These are phyloP conservation scores for Rhodotorula sphaerocarpa DNA, from an alignment of 768 basidiomycete genomes.

Conservation along the genomic window DNA sequence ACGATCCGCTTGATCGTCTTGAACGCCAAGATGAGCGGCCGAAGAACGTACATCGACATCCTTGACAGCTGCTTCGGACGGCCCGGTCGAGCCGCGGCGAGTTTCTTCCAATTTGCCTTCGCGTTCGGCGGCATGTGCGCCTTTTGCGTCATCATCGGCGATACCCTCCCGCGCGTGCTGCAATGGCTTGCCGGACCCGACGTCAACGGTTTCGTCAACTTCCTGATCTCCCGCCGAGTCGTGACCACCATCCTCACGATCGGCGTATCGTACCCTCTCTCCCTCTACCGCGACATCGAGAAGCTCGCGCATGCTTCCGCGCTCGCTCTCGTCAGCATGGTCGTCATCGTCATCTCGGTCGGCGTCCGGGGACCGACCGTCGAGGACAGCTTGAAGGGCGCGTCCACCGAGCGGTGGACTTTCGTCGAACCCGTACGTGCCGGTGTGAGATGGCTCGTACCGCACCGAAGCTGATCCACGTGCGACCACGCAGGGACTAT, in stretches of 20 bases:
- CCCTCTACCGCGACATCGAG: conserved; percentile 92
- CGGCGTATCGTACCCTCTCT: conserved; percentile 86
- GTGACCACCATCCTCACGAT: conserved; percentile 75
- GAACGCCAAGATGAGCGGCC: conserved; percentile 90
- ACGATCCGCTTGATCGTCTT: conserved; percentile 91
- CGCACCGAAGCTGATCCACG: too few relatives aligned
- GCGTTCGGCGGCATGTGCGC: conserved; percentile 99
- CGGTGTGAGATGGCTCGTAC: too few relatives aligned
- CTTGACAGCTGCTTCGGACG: conserved; percentile 56
- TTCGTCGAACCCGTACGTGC: conserved; percentile 52
- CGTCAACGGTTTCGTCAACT: conserved; percentile 61
- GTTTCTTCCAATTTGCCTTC: conserved; percentile 94
- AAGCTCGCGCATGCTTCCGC: conserved; percentile 88
- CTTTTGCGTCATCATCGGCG: conserved; percentile 93
- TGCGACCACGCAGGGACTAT: conserved; percentile 51
- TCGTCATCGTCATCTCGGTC: conserved; percentile 80
- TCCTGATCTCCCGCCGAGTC: conserved; percentile 79
- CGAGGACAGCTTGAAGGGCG: conserved; percentile 64
- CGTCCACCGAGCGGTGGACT: conserved; percentile 63
- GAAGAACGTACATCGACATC: conserved; percentile 47
- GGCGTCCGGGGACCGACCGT: conserved; percentile 73
- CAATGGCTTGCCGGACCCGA: conserved; percentile 61
- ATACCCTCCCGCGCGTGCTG: conserved; percentile 92
- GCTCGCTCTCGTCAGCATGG: conserved; percentile 82
- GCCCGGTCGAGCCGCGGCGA: conserved; percentile 84